A percentile compares a stretch with the other conserved stretches of the same genome.
phyloP scores from a whole-genome alignment of 2,329 filamentous ascomycete genomes.

The Venturia oleaginea region DNA sequence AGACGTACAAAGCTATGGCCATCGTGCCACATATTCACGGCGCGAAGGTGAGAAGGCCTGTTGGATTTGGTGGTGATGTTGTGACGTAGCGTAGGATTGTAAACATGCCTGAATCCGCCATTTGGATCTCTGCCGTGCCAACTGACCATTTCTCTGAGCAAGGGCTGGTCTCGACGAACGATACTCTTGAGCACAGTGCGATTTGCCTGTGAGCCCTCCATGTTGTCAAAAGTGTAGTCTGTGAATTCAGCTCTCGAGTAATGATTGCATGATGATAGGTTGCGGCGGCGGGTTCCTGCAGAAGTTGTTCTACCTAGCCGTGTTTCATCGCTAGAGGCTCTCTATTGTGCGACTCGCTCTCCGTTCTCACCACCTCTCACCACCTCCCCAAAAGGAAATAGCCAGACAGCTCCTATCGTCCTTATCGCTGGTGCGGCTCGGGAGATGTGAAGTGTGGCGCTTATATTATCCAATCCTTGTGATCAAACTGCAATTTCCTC shows the following conservation, averaged over 20 bases:
- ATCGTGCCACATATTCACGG: constrained; percentile 56
- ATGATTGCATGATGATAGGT: neutral
- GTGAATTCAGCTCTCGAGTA: neutral
- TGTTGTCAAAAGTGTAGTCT: neutral
- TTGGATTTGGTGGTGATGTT: constrained; percentile 77
- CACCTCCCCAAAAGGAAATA: neutral
- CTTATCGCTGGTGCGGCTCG: constrained; percentile 3
- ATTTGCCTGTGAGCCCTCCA: neutral
- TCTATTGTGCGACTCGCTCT: neutral
- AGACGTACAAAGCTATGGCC: constrained; percentile 85
- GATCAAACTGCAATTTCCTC: constrained; percentile 1
- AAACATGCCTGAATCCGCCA: neutral
- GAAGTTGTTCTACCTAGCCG: neutral
- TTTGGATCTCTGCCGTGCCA: neutral
- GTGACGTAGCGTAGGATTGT: constrained; percentile 18
- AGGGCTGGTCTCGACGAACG: neutral
- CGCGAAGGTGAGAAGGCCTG: constrained; percentile 68
- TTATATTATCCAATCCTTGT: neutral
- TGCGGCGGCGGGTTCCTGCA: constrained; percentile 2
- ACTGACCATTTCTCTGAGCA: neutral
- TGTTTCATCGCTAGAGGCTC: neutral
- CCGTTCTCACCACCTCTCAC: neutral
- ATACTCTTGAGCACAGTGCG: neutral
- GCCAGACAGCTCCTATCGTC: neutral
- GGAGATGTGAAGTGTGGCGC: neutral